Evolutionary conservation across 2,329 filamentous ascomycete genomes (phyloP).

Genomic region (Cercospora sojina): DNA sequence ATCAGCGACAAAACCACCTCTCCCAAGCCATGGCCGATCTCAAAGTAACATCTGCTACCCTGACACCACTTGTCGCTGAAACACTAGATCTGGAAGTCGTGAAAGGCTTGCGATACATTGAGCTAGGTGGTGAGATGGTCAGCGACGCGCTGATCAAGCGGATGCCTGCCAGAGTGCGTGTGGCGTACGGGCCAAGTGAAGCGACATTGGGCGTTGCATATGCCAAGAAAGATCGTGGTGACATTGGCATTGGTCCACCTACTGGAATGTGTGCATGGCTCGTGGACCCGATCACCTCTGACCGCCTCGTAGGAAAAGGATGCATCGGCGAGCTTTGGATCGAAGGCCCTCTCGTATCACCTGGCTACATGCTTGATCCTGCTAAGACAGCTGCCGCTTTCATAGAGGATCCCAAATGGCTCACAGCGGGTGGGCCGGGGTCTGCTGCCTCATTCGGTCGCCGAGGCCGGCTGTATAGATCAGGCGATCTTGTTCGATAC

Average conservation of each 20-base stretch:
- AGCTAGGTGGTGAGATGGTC: conserved; percentile 3
- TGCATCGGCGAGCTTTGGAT: conserved; percentile 48
- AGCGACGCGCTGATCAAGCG: not conserved
- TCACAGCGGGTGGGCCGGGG: not conserved
- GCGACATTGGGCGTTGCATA: conserved; percentile 3
- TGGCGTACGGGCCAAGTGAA: conserved; percentile 3
- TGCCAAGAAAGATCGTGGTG: conserved; percentile 6
- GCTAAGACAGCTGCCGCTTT: conserved; percentile 32
- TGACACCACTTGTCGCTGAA: conserved; percentile 6
- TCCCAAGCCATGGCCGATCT: not conserved
- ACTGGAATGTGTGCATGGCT: conserved; percentile 8
- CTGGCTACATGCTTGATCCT: conserved; percentile 41
- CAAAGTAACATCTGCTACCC: not conserved
- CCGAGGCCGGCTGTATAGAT: conserved; percentile 12
- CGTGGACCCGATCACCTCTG: conserved; percentile 5
- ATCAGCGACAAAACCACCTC: conserved; percentile 2
- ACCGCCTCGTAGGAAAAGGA: conserved; percentile 40
- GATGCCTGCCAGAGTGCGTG: conserved; percentile 1
- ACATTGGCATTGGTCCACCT: not conserved
- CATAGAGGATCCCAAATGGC: conserved; percentile 27
- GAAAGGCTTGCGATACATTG: conserved; percentile 4
- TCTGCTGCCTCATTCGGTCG: conserved; percentile 39
- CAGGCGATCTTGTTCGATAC: conserved; percentile 31
- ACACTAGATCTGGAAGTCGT: conserved; percentile 4
- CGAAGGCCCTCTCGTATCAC: conserved; percentile 45